Percentiles rank a stretch among this genome's conserved stretches.
Evolutionary conservation across 169 alveolate species (phyloP).

Genomic region (Plasmodium gaboni): DNA sequence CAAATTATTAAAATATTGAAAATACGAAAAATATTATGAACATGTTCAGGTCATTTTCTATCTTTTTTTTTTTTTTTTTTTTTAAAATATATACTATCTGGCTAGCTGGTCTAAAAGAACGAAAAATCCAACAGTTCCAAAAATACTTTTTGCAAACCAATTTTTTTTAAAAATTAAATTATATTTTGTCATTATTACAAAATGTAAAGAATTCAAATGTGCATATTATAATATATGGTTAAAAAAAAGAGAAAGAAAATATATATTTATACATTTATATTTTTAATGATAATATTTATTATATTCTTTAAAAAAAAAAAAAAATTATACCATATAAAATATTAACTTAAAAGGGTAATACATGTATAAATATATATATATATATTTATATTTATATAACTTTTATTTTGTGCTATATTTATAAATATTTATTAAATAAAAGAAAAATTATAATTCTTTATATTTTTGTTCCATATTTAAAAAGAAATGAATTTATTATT

Average conservation of each 20-base stretch:
- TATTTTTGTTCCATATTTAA: too few species aligned
- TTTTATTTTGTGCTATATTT: too few species aligned
- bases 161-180: conserved; percentile 58
- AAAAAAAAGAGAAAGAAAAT: not conserved
- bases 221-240: not conserved
- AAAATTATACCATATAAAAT: too few species aligned
- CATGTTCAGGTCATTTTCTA: conserved; percentile 20
- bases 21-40: conserved; percentile 8
- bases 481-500: too few species aligned
- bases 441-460: not conserved
- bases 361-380: too few species aligned
- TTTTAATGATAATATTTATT: too few species aligned
- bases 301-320: too few species aligned
- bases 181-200: conserved; percentile 52
- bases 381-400: too few species aligned
- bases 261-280: too few species aligned
- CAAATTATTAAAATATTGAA: not conserved
- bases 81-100: conserved; percentile 46
- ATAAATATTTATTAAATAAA: not conserved
- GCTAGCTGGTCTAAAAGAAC: conserved; percentile 70
- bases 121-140: conserved; percentile 63
- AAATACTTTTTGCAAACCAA: conserved; percentile 70
- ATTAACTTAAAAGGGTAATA: too few species aligned
- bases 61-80: conserved; percentile 21
- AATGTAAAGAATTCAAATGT: conserved; percentile 1